A percentile compares a stretch with the other conserved stretches of the same genome.
These are phyloP conservation scores for Coelastrella sp. DNA, from an alignment of 139 green algal species.

Conservation along the genomic window DNA sequence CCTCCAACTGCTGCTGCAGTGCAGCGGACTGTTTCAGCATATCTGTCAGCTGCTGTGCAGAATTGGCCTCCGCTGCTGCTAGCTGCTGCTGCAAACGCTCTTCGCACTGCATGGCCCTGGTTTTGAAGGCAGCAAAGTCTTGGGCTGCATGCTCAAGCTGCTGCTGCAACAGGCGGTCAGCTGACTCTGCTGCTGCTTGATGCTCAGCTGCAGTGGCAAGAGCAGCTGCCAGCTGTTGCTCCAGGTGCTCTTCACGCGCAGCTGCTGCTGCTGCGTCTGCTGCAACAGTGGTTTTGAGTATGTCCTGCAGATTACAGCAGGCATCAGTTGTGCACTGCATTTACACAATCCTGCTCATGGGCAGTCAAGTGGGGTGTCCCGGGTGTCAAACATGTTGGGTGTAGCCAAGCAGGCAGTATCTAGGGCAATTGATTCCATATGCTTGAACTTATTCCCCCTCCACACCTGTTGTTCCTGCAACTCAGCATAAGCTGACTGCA, in stretches of 20 bases:
- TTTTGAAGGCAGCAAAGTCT: background rate
- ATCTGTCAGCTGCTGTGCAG: background rate
- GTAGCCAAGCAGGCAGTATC: background rate
- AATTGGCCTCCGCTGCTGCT: background rate
- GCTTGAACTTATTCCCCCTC: background rate
- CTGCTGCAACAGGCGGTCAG: background rate
- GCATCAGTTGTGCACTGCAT: no score
- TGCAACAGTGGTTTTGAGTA: background rate
- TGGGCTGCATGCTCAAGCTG: background rate
- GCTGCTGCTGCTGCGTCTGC: background rate
- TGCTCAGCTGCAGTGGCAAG: background rate
- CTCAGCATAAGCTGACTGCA: constrained; percentile 23
- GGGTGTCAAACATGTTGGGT: no score
- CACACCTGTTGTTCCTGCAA: constrained; percentile 29
- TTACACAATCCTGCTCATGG: background rate
- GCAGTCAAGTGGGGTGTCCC: background rate
- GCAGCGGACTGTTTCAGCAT: no score
- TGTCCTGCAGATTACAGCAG: background rate
- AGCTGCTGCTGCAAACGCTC: background rate
- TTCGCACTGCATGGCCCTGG: background rate
- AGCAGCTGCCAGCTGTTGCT: background rate
- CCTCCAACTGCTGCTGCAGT: constrained; percentile 24
- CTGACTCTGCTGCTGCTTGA: background rate
- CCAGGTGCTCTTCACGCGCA: background rate
- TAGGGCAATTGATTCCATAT: background rate